phyloP scores from a whole-genome alignment of 1,284 basidiomycete genomes.

The Somion occarium region DNA sequence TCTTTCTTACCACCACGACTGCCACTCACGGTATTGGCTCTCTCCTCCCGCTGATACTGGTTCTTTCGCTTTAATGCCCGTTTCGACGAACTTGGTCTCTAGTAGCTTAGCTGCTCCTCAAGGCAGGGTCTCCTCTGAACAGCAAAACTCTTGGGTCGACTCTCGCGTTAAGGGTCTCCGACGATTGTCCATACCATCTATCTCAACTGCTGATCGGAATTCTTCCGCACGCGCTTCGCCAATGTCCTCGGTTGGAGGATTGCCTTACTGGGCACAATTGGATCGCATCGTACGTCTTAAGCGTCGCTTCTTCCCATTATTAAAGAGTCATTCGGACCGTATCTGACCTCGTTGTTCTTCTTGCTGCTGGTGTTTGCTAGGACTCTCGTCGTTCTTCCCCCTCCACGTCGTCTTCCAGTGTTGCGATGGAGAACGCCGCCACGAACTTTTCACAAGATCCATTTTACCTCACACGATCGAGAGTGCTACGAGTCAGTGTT shows the following conservation, averaged over 20 bases:
- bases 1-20: not conserved
- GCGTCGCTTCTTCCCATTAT: not conserved
- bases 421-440: not conserved
- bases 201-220: not conserved
- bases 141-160: no score
- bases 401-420: not conserved
- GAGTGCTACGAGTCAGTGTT: not conserved
- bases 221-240: not conserved
- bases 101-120: no score
- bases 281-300: not conserved
- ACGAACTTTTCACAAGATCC: not conserved
- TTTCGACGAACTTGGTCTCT: not conserved
- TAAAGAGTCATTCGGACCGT: not conserved
- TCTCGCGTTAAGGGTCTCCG: not conserved
- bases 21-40: not conserved
- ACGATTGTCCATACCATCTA: not conserved
- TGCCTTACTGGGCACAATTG: not conserved
- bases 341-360: not conserved
- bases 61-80: not conserved
- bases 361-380: not conserved
- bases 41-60: not conserved
- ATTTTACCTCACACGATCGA: not conserved
- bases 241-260: not conserved
- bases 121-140: no score
- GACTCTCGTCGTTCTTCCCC: not conserved